Evolutionary conservation across 2,329 filamentous ascomycete species (phyloP).

Genomic region (Xylaria sp.): DNA sequence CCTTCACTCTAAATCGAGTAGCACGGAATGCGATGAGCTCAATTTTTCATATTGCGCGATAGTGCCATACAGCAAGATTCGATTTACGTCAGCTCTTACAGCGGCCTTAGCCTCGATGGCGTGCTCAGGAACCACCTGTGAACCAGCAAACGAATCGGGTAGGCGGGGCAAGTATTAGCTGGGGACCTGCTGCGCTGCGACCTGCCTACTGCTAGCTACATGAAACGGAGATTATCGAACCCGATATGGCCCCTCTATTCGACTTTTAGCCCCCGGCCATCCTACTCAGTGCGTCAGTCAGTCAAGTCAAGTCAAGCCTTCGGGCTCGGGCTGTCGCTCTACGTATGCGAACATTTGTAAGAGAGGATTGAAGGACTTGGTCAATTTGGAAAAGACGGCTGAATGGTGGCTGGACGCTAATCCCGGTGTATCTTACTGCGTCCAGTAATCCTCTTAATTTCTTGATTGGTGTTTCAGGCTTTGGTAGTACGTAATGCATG

Average conservation of each 20-base stretch:
- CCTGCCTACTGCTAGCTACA: no score
- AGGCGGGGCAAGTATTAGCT: conserved; percentile 24
- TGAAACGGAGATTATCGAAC: neutral
- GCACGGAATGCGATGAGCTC: conserved; percentile 12
- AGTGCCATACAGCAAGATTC: conserved; percentile 1
- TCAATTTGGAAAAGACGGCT: conserved; percentile 27
- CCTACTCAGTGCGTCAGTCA: no score
- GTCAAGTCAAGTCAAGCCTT: neutral
- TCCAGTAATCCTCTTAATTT: conserved; percentile 21
- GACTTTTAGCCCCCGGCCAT: neutral
- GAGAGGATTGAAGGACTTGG: conserved; percentile 18
- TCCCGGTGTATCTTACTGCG: conserved; percentile 22
- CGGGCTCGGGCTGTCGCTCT: neutral
- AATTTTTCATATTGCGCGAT: conserved; percentile 11
- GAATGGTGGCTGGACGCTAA: conserved; percentile 13
- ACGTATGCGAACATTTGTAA: conserved; percentile 8
- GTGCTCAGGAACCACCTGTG: conserved; percentile 44
- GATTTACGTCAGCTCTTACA: conserved; percentile 31
- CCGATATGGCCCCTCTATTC: neutral
- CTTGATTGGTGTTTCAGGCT: no score
- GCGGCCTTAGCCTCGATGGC: conserved; percentile 47
- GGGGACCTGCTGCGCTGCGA: neutral
- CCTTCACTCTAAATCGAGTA: conserved; percentile 1
- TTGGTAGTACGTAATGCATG: neutral
- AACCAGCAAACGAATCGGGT: conserved; percentile 24